A percentile compares a stretch with the other conserved stretches of the same genome.
Evolutionary conservation across 1,139 yeast genomes (phyloP).

Genomic region (Candida freyschussii): DNA sequence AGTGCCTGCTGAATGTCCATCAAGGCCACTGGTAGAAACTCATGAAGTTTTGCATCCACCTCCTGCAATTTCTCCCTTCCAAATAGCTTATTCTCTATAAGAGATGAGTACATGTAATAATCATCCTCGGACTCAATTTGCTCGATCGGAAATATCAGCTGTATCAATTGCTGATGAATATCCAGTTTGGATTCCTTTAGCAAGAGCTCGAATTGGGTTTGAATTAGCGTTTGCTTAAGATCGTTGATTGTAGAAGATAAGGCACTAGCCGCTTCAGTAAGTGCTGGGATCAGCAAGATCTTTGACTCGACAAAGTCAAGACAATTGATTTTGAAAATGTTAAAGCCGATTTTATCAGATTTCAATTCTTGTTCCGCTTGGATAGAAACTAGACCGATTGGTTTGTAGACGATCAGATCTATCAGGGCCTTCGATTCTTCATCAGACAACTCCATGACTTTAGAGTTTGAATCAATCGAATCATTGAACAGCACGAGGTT

Average conservation of each 20-base stretch:
- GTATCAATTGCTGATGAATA: conserved; percentile 56
- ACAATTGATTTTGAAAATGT: conserved; percentile 51
- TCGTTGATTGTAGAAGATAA: conserved; percentile 35
- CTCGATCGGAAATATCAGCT: conserved; percentile 65
- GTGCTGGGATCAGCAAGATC: conserved; percentile 42
- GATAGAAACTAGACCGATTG: conserved; percentile 39
- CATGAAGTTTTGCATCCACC: conserved; percentile 42
- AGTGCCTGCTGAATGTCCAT: conserved; percentile 55
- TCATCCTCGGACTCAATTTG: conserved; percentile 43
- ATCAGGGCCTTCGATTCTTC: conserved; percentile 34
- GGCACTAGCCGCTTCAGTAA: conserved; percentile 28
- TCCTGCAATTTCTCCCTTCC: conserved; percentile 36
- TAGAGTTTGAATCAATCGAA: conserved; percentile 21
- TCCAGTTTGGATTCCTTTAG: conserved; percentile 47
- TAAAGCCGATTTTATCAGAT: conserved; percentile 9
- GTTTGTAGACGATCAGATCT: conserved; percentile 41
- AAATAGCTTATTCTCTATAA: conserved; percentile 60
- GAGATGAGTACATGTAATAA: conserved; percentile 53
- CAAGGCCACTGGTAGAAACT: conserved; percentile 54
- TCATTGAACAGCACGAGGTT: conserved; percentile 42
- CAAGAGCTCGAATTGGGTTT: conserved; percentile 40
- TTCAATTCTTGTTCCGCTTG: conserved; percentile 32
- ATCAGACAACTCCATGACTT: conserved; percentile 36
- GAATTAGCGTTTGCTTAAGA: conserved; percentile 35
- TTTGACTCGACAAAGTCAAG: conserved; percentile 55